A percentile compares a stretch with the other conserved stretches of the same genome.
phyloP scores from a whole-genome alignment of 176 grass and related monocot genomes.

The Echinochloa phyllopogon region DNA sequence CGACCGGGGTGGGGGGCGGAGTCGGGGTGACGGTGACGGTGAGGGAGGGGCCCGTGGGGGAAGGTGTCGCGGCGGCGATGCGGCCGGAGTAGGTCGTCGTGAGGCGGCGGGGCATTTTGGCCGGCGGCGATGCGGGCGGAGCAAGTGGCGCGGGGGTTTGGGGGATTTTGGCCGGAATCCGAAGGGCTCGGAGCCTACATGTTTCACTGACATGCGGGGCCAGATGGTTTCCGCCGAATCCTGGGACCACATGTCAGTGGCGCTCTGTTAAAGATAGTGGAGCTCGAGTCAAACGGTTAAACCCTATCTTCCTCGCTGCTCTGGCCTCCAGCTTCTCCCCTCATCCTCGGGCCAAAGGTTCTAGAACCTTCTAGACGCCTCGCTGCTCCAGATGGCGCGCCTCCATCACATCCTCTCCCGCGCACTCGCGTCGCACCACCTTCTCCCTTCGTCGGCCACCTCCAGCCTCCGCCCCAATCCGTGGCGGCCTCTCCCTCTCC shows the following conservation, averaged over 20 bases:
- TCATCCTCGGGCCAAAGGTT: neutral
- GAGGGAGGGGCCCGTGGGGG: conserved; percentile 62
- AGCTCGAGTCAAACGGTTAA: conserved; percentile 2
- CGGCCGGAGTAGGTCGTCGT: conserved; percentile 75
- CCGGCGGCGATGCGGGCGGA: neutral
- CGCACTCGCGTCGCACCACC: conserved; percentile 38
- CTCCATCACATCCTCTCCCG: conserved; percentile 51
- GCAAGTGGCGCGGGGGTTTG: neutral
- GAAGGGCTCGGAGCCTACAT: neutral
- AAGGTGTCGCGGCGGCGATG: conserved; percentile 60
- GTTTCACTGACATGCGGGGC: neutral
- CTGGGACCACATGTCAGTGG: neutral
- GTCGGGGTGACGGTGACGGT: conserved; percentile 69
- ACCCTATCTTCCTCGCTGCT: conserved; percentile 27
- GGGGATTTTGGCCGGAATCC: neutral
- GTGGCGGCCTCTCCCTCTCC: conserved; percentile 9
- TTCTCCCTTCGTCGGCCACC: neutral
- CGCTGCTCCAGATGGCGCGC: conserved; percentile 45
- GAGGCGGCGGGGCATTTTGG: conserved; percentile 57
- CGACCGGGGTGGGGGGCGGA: conserved; percentile 22
- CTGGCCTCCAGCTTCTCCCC: neutral
- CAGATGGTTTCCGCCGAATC: neutral
- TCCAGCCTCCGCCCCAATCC: conserved; percentile 12
- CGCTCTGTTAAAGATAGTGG: no score
- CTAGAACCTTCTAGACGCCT: conserved; percentile 45